These are phyloP conservation scores for Serendipita sp. DNA, from an alignment of 768 basidiomycete genomes.

Conservation along the genomic window DNA sequence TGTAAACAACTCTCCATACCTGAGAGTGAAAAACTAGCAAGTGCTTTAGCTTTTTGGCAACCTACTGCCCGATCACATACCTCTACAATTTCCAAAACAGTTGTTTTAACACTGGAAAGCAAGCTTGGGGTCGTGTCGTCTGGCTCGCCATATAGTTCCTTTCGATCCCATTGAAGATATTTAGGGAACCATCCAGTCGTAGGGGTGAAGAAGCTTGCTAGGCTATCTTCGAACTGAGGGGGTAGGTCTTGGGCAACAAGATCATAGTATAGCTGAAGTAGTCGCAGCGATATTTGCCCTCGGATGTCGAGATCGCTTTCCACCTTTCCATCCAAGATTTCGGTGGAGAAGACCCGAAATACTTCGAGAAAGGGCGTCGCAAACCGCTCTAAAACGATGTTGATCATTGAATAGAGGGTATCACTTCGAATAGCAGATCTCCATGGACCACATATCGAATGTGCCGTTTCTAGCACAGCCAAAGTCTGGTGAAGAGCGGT, in stretches of 20 bases:
- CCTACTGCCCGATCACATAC: conserved; percentile 22
- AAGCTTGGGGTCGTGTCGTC: conserved; percentile 74
- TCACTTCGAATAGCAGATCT: conserved; percentile 80
- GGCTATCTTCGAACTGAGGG: conserved; percentile 79
- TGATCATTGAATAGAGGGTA: conserved; percentile 76
- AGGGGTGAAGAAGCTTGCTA: conserved; percentile 65
- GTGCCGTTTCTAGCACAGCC: conserved; percentile 83
- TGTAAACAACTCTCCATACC: conserved; percentile 63
- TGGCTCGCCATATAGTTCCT: conserved; percentile 50
- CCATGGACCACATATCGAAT: conserved; percentile 92
- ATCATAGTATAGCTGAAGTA: conserved; percentile 83
- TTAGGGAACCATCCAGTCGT: conserved; percentile 46
- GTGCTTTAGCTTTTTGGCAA: background rate
- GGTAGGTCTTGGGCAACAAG: conserved; percentile 91
- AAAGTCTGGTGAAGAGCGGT: conserved; percentile 76
- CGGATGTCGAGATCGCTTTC: conserved; percentile 31
- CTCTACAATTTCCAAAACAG: conserved; percentile 82
- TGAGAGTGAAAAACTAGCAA: conserved; percentile 59
- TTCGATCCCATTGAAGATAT: conserved; percentile 68
- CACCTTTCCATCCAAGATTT: conserved; percentile 31
- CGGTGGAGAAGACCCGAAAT: conserved; percentile 48
- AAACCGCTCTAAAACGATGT: conserved; percentile 73
- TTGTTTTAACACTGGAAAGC: conserved; percentile 80
- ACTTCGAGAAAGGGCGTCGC: conserved; percentile 69
- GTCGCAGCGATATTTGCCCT: conserved; percentile 58